A percentile compares a stretch with the other conserved stretches of the same genome.
Conservation (phyloP, 768 basidiomycete species). For the Collybia nuda region DNA sequence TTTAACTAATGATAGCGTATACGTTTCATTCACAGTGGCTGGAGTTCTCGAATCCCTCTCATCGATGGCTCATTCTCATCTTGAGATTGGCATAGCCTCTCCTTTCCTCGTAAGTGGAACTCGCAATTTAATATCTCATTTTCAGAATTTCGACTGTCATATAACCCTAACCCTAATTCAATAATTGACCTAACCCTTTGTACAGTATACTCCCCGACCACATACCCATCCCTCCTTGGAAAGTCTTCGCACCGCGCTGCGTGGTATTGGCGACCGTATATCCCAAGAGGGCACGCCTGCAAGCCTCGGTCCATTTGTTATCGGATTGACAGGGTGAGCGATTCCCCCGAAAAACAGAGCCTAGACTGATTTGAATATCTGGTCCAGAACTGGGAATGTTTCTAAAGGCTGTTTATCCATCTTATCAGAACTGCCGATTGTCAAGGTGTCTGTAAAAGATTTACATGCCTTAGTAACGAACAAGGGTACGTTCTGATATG, state of each 20-base stretch:
- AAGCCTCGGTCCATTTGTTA: constrained; percentile 73
- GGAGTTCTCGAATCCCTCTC: constrained; percentile 82
- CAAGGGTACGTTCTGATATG: constrained; percentile 37
- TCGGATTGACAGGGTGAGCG: constrained; percentile 79
- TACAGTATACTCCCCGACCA: constrained; percentile 76
- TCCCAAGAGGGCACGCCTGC: constrained; percentile 54
- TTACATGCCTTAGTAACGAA: constrained; percentile 55
- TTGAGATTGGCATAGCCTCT: constrained; percentile 76
- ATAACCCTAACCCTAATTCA: constrained; percentile 7
- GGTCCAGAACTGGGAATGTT: constrained; percentile 73
- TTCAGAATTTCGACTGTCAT: too few species aligned
- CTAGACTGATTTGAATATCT: not conserved
- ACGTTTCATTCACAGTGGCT: constrained; percentile 49
- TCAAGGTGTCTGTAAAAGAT: constrained; percentile 53
- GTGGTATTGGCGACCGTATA: constrained; percentile 58
- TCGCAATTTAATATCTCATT: not conserved
- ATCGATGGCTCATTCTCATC: constrained; percentile 74
- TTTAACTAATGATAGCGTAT: constrained; percentile 1
- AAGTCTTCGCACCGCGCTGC: constrained; percentile 50
- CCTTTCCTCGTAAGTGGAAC: constrained; percentile 70
- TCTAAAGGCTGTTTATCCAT: constrained; percentile 75
- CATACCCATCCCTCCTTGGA: constrained; percentile 67
- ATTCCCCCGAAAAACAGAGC: not conserved
- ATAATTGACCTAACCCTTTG: constrained; percentile 1
- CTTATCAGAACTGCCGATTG: constrained; percentile 67